These are phyloP conservation scores for Leishmania turanica DNA, from an alignment of 208 protist genomes.

Conservation along the genomic window DNA sequence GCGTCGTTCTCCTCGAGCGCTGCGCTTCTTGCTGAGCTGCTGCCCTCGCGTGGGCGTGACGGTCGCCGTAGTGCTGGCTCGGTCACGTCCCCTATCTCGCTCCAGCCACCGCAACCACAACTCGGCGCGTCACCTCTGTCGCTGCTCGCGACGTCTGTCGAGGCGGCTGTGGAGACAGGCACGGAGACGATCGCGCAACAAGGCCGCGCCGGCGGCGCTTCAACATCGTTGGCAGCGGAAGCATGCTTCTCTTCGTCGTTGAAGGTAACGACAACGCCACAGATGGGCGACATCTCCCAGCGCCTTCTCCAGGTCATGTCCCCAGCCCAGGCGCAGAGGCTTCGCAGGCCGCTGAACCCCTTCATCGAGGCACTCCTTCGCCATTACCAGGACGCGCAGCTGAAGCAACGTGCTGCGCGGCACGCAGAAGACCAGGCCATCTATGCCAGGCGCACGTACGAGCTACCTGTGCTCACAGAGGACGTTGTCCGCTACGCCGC, in stretches of 20 bases:
- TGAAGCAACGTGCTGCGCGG: slow-evolving; percentile 18
- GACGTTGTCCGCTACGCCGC: slow-evolving; percentile 29
- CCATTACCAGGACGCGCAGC: slow-evolving; percentile 13
- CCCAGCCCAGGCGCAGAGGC: slow-evolving; percentile 13
- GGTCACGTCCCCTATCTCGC: neutral
- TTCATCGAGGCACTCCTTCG: slow-evolving; percentile 26
- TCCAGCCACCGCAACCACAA: neutral
- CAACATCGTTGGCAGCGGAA: neutral
- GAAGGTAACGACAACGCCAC: neutral
- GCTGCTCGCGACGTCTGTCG: neutral
- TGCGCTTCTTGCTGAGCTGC: slow-evolving; percentile 3
- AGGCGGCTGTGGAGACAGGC: neutral
- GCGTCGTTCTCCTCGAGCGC: neutral
- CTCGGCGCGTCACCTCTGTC: neutral
- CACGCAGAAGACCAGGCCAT: slow-evolving; percentile 24
- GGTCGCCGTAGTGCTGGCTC: neutral
- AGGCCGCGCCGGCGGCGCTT: neutral
- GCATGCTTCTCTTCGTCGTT: neutral
- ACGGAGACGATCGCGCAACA: neutral
- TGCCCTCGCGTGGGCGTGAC: neutral
- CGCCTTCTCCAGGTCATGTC: slow-evolving; percentile 23
- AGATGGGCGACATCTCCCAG: neutral
- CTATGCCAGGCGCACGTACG: slow-evolving; percentile 22
- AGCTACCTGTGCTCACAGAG: slow-evolving; percentile 28
- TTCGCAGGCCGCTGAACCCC: slow-evolving; percentile 19